These are phyloP conservation scores for Kazachstania africana DNA, from an alignment of 805 yeast genomes.

Conservation along the genomic window DNA sequence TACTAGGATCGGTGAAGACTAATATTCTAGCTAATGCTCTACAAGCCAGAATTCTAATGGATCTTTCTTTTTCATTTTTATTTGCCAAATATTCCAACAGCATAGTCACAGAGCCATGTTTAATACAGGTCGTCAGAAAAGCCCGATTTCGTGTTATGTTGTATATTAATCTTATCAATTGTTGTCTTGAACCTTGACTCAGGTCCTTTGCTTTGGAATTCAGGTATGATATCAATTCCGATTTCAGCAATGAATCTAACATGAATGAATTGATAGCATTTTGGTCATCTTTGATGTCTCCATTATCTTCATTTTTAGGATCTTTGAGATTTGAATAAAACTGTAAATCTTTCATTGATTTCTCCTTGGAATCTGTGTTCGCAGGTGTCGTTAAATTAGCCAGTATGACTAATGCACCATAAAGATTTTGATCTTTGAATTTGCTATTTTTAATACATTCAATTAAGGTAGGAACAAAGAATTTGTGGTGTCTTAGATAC, in stretches of 20 bases:
- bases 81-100: slow-evolving; percentile 28
- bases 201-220: slow-evolving; percentile 7
- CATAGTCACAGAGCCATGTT: slow-evolving; percentile 37
- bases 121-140: slow-evolving; percentile 24
- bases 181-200: slow-evolving; percentile 21
- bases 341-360: slow-evolving; percentile 20
- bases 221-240: slow-evolving; percentile 13
- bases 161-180: slow-evolving; percentile 22
- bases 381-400: slow-evolving; percentile 24
- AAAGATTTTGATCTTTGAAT: slow-evolving; percentile 11
- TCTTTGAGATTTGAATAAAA: slow-evolving; percentile 24
- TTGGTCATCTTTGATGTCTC: slow-evolving; percentile 2
- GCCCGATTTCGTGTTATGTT: slow-evolving; percentile 19
- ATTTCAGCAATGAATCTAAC: slow-evolving; percentile 11
- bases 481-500: slow-evolving; percentile 28
- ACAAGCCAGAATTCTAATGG: slow-evolving; percentile 27
- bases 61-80: slow-evolving; percentile 5
- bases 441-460: slow-evolving; percentile 11
- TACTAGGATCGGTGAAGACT: slow-evolving; percentile 34
- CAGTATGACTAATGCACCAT: slow-evolving; percentile 26
- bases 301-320: slow-evolving; percentile 9
- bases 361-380: slow-evolving; percentile 9
- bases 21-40: slow-evolving; percentile 34
- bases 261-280: slow-evolving; percentile 10
- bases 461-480: slow-evolving; percentile 24